A percentile compares a stretch with the other conserved stretches of the same genome.
Evolutionary conservation across 192 early-diverging fungal species (phyloP).

Genomic region (Geranomyces michiganensis): DNA sequence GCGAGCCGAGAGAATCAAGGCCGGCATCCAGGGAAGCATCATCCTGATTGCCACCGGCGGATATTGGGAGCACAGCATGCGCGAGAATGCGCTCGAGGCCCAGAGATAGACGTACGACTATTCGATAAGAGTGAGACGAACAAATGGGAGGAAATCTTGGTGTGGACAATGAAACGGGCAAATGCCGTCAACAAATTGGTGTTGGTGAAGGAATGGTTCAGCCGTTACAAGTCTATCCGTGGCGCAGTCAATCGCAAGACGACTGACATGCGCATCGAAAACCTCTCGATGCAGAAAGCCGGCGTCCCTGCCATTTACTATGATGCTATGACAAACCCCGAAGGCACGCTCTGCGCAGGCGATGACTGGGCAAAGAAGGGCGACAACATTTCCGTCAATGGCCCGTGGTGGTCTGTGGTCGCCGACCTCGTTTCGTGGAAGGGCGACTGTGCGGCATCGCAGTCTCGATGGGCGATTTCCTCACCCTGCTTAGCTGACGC

Average conservation of each 20-base stretch:
- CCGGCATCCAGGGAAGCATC: neutral
- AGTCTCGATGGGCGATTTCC: neutral
- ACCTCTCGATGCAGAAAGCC: slow-evolving; percentile 9
- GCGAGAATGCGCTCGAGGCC: neutral
- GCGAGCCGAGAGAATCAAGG: slow-evolving; percentile 1
- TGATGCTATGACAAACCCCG: neutral
- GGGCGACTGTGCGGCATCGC: neutral
- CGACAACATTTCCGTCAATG: neutral
- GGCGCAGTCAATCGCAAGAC: neutral
- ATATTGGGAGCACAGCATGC: neutral
- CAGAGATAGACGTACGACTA: slow-evolving; percentile 6
- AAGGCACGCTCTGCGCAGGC: neutral
- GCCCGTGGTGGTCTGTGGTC: neutral
- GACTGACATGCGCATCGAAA: neutral
- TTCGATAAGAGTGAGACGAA: neutral
- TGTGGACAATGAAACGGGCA: neutral
- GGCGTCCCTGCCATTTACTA: slow-evolving; percentile 1
- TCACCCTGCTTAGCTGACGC: no score
- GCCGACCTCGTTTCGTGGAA: neutral
- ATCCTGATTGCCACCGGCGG: slow-evolving; percentile 1
- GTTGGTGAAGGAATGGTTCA: slow-evolving; percentile 9
- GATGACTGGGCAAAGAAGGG: neutral
- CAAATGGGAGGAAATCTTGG: slow-evolving; percentile 2
- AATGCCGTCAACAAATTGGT: neutral
- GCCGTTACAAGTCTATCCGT: slow-evolving; percentile 4